Evolutionary conservation across 345 rosid species (phyloP), one percentile per base, ranked within the genome.

Genomic region (Gossypioides kirkii): DNA sequence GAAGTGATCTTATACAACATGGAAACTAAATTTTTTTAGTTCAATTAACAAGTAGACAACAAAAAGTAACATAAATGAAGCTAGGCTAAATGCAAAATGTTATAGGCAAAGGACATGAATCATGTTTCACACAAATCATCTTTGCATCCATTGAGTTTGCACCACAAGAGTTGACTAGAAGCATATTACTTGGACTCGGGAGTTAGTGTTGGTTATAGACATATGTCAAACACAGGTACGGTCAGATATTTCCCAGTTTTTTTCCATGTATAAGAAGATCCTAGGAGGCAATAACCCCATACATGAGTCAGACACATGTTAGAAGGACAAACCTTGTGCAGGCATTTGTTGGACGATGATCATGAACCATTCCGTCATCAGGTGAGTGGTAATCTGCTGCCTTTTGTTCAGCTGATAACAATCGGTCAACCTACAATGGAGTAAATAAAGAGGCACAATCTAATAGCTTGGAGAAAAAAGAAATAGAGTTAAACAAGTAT

Each of bases 311-410:
- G 59, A 54, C 12, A 20, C 25, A 20, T 9, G 59, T 20, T 55
- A 43, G 77, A 58, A 45, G 73, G 58, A 81, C 76, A 60, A 88
- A 93, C 99, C 94, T 91, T 64, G 86, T 89, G 86, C 99, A 96
- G 63, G 98, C 98, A 87, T 59, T 93, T 73, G 99, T 96, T 77
- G 99, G 93, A 63, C 97, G 97, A 87, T 95, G 96, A 80, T 93
- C 98, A 76, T 93, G 90, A 81, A 83, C 87, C 70, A 91, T 85
- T 78, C 96, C 99, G 81, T 93, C 99, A 83, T 93, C 99, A 64
- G 98, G 93, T 69, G 96, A 91, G 46, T 84, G 82, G 82, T 89
- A 95, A 83, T 95, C 98, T 28, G 98, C 90, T 77, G 96, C 79
- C 90, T 87, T 95, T 74, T 92, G 99, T 77, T 95, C 98, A 75